phyloP scores from a whole-genome alignment of 2,329 filamentous ascomycete species.

The Blumeria graminis region DNA sequence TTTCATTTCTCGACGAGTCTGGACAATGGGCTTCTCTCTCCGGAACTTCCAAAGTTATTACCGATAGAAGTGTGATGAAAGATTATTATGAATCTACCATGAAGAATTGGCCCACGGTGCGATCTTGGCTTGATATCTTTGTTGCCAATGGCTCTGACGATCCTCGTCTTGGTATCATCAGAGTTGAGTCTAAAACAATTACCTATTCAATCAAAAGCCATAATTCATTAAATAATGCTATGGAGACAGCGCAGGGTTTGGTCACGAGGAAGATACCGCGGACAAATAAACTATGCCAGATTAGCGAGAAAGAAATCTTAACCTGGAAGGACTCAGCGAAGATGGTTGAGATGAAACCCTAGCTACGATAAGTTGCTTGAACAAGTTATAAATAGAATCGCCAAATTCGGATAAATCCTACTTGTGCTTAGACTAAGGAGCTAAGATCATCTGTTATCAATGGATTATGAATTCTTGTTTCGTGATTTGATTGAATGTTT shows the following conservation, averaged over 20 bases:
- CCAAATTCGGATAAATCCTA: too few relatives aligned
- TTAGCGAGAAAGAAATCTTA: constrained; percentile 39
- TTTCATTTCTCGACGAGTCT: constrained; percentile 50
- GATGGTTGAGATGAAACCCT: constrained; percentile 9
- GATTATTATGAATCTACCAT: constrained; percentile 52
- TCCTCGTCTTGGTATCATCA: constrained; percentile 61
- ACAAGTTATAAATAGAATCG: too few relatives aligned
- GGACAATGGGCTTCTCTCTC: constrained; percentile 76
- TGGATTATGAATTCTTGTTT: too few relatives aligned
- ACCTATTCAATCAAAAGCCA: constrained; percentile 45
- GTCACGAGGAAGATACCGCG: constrained; percentile 45
- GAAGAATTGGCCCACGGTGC: constrained; percentile 39
- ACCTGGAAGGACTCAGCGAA: constrained; percentile 26
- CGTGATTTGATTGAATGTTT: too few relatives aligned
- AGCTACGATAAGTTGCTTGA: too few relatives aligned
- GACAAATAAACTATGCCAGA: constrained; percentile 54
- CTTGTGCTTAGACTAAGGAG: too few relatives aligned
- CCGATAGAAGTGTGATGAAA: constrained; percentile 40
- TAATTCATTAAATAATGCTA: constrained; percentile 35
- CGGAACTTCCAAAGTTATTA: constrained; percentile 45
- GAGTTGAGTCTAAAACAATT: constrained; percentile 44
- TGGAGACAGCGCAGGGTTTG: constrained; percentile 53
- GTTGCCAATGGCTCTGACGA: constrained; percentile 62
- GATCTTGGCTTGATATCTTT: too few relatives aligned
- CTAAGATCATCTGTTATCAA: too few relatives aligned